A percentile compares a stretch with the other conserved stretches of the same genome.
phyloP scores from a whole-genome alignment of 164 flowering plant species.

The Malania oleifera region DNA sequence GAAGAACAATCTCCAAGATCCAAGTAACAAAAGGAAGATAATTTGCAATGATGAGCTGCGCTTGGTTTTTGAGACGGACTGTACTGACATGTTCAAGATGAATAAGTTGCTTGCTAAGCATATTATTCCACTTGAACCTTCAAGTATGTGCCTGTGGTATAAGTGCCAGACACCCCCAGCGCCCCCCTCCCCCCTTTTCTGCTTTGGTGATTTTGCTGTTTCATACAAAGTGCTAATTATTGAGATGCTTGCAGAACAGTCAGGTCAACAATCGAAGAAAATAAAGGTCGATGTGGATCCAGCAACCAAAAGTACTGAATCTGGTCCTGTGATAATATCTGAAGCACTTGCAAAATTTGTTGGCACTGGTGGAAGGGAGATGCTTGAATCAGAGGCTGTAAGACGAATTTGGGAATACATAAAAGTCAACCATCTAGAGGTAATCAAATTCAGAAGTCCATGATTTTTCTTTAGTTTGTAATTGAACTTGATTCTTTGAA shows the following conservation, averaged over 20 bases:
- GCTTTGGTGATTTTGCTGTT: neutral
- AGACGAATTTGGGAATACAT: slow-evolving; percentile 76
- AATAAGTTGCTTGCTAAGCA: slow-evolving; percentile 61
- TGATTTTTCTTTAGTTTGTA: too few relatives aligned
- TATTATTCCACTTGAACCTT: slow-evolving; percentile 53
- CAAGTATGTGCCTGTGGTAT: slow-evolving; percentile 40
- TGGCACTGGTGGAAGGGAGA: slow-evolving; percentile 67
- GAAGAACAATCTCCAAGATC: slow-evolving; percentile 93
- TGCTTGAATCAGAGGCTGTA: slow-evolving; percentile 57
- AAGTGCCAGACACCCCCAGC: too few relatives aligned
- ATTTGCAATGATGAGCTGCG: slow-evolving; percentile 87
- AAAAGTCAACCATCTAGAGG: slow-evolving; percentile 70
- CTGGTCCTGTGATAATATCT: slow-evolving; percentile 56
- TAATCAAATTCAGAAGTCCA: neutral
- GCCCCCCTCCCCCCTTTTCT: too few relatives aligned
- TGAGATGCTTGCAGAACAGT: slow-evolving; percentile 43
- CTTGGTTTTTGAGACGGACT: slow-evolving; percentile 83
- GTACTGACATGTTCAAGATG: slow-evolving; percentile 88
- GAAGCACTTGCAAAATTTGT: slow-evolving; percentile 76
- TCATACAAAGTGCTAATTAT: neutral
- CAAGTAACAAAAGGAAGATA: slow-evolving; percentile 92
- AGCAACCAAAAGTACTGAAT: slow-evolving; percentile 33
- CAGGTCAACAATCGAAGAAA: slow-evolving; percentile 48
- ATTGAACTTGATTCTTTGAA: too few relatives aligned
- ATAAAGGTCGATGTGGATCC: slow-evolving; percentile 45